A percentile compares a stretch with the other conserved stretches of the same genome.
These are phyloP conservation scores for Isochrysis galbana DNA, from an alignment of 78 protist species.

Conservation along the genomic window DNA sequence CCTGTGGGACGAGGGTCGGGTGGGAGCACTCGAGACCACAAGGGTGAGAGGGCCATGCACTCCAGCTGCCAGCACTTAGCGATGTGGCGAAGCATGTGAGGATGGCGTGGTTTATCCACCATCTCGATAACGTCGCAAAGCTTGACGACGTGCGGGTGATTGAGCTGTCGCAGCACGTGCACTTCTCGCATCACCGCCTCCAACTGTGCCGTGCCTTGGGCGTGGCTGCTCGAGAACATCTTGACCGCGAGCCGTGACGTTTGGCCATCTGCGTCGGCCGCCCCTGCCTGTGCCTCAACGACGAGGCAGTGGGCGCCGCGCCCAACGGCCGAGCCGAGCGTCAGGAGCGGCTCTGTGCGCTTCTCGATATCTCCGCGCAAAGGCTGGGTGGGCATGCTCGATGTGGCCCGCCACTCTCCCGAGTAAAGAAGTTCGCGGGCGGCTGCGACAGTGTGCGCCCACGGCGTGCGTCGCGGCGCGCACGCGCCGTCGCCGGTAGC, in stretches of 20 bases:
- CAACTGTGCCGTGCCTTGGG: background rate
- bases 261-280: background rate
- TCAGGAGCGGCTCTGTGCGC: background rate
- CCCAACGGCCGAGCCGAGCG: background rate
- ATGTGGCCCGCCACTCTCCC: background rate
- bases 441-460: background rate
- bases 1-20: no score
- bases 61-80: no score
- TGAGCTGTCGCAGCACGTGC: background rate
- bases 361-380: background rate
- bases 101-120: no score
- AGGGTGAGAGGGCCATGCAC: no score
- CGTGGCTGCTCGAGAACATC: background rate
- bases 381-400: background rate
- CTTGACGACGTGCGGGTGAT: background rate
- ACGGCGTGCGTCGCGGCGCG: background rate
- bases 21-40: no score
- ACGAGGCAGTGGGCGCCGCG: background rate
- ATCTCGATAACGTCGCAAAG: background rate
- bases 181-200: background rate
- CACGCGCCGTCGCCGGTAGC: no score
- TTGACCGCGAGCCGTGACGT: background rate
- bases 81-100: no score
- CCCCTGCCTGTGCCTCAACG: background rate
- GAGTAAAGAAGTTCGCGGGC: background rate